These are phyloP conservation scores for Fraxinus platypoda DNA, from an alignment of 305 asterid species.

Conservation along the genomic window DNA sequence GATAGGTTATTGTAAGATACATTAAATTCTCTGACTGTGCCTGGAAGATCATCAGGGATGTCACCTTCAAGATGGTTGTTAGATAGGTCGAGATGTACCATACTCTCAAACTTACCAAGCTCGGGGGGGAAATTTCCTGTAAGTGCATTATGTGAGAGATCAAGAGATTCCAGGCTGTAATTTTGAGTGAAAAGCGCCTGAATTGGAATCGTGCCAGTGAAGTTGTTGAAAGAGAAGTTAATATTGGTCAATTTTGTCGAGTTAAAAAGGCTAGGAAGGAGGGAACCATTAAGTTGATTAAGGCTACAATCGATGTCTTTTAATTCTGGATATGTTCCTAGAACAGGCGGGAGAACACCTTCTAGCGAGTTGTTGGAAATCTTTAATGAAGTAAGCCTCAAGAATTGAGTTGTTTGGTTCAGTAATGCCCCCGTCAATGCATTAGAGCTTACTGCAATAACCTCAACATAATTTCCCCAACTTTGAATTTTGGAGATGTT, in stretches of 20 bases:
- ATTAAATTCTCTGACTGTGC: slow-evolving; percentile 42
- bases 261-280: slow-evolving; percentile 60
- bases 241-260: slow-evolving; percentile 46
- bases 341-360: slow-evolving; percentile 53
- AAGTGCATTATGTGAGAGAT: slow-evolving; percentile 67
- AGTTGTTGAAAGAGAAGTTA: slow-evolving; percentile 65
- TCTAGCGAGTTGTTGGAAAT: slow-evolving; percentile 74
- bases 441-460: slow-evolving; percentile 69
- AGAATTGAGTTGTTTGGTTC: slow-evolving; percentile 59
- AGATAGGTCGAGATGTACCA: slow-evolving; percentile 62
- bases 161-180: slow-evolving; percentile 42
- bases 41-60: slow-evolving; percentile 62
- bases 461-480: slow-evolving; percentile 80
- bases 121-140: slow-evolving; percentile 54
- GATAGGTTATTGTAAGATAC: slow-evolving; percentile 78
- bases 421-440: slow-evolving; percentile 51
- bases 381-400: slow-evolving; percentile 68
- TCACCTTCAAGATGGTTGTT: slow-evolving; percentile 60
- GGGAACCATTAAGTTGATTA: slow-evolving; percentile 53
- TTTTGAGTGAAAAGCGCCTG: slow-evolving; percentile 29
- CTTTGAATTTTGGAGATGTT: slow-evolving; percentile 59
- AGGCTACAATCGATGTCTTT: slow-evolving; percentile 58
- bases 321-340: slow-evolving; percentile 63
- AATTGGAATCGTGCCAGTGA: slow-evolving; percentile 55
- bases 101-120: slow-evolving; percentile 43